Evolutionary conservation across 176 grass and related monocot species (phyloP).

Genomic region (Avena eriantha): DNA sequence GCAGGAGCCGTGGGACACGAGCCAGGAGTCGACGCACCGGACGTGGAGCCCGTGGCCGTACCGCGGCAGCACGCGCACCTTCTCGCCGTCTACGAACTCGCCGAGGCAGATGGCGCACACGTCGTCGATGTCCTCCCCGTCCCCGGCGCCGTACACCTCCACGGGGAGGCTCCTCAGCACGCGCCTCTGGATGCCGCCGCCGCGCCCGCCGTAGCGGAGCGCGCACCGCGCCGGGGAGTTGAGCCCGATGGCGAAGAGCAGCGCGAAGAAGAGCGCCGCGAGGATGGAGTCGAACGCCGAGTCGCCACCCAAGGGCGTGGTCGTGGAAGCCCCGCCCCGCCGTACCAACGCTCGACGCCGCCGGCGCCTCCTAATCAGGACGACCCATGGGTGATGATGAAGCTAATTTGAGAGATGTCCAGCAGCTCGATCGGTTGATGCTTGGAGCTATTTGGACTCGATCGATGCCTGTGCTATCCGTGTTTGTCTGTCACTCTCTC

Average conservation of each 20-base stretch:
- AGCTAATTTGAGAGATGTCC: background rate
- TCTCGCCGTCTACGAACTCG: constrained; percentile 77
- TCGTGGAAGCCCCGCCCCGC: background rate
- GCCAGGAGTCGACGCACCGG: constrained; percentile 59
- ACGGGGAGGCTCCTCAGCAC: constrained; percentile 68
- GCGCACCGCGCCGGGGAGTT: too few relatives aligned
- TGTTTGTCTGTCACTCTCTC: too few relatives aligned
- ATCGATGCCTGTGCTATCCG: too few relatives aligned
- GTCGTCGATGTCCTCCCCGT: background rate
- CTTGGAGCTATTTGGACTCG: too few relatives aligned
- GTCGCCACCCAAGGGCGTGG: background rate
- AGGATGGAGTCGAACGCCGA: constrained; percentile 54
- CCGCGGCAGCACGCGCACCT: constrained; percentile 71
- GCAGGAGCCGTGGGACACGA: constrained; percentile 56
- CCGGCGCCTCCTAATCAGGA: background rate
- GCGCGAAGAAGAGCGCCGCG: too few relatives aligned
- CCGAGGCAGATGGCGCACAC: constrained; percentile 51
- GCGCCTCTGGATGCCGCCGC: constrained; percentile 55
- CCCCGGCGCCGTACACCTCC: constrained; percentile 51
- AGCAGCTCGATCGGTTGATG: background rate
- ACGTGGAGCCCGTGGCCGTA: constrained; percentile 77
- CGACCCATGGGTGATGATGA: background rate
- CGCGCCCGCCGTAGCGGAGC: background rate
- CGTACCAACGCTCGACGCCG: background rate
- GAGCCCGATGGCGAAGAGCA: too few relatives aligned